phyloP scores from a whole-genome alignment of 345 rosid species.

The Murraya koenigii region DNA sequence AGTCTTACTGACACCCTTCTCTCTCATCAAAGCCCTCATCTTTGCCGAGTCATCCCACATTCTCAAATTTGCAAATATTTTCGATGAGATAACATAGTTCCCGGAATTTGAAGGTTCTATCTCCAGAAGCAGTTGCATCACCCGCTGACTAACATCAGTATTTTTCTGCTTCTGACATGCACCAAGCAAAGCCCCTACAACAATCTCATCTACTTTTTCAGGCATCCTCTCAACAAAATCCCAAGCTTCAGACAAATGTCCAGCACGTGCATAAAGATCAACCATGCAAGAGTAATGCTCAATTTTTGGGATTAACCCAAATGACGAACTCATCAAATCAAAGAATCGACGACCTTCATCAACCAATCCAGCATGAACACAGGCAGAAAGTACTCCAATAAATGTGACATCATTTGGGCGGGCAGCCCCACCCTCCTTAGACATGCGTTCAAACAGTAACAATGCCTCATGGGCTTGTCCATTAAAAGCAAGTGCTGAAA shows the following conservation, averaged over 20 bases:
- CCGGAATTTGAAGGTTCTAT: conserved; percentile 72
- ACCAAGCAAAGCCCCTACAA: conserved; percentile 74
- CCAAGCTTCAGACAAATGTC: conserved; percentile 77
- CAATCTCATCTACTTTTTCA: conserved; percentile 73
- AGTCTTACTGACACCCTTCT: conserved; percentile 60
- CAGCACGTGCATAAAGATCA: conserved; percentile 82
- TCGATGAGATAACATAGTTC: conserved; percentile 75
- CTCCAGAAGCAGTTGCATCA: conserved; percentile 51
- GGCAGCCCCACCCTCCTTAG: conserved; percentile 32
- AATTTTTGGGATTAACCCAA: conserved; percentile 73
- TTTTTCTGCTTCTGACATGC: conserved; percentile 71
- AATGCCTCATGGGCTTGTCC: conserved; percentile 70
- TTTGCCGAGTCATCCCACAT: conserved; percentile 77
- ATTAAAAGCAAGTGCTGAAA: conserved; percentile 74
- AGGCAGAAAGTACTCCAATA: conserved; percentile 77
- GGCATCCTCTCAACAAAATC: conserved; percentile 69
- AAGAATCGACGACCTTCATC: conserved; percentile 57
- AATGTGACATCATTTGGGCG: conserved; percentile 74
- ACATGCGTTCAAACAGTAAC: conserved; percentile 55
- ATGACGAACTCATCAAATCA: conserved; percentile 54
- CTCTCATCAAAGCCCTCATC: conserved; percentile 71
- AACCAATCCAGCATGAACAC: conserved; percentile 87
- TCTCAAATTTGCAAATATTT: conserved; percentile 64
- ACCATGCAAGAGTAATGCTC: conserved; percentile 92
- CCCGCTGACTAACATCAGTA: conserved; percentile 48